A percentile compares a stretch with the other conserved stretches of the same genome.
phyloP scores from a whole-genome alignment of 345 rosid species.

The Erysimum cheiranthoides region DNA sequence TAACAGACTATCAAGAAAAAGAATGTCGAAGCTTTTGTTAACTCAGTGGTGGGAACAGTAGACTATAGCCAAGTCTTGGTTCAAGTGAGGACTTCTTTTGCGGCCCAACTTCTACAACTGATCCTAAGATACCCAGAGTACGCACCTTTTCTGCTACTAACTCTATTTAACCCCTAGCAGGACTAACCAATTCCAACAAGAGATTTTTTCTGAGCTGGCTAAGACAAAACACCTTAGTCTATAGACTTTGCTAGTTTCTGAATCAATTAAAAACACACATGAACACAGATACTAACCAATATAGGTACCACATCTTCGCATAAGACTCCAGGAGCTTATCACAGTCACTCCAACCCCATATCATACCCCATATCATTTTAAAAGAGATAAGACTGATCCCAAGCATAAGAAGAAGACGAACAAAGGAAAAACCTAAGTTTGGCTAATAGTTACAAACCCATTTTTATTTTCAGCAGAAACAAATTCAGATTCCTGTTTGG shows the following conservation, averaged over 20 bases:
- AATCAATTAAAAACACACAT: not conserved
- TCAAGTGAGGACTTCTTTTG: slow-evolving; percentile 9
- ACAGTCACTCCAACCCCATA: slow-evolving; percentile 16
- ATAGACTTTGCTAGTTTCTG: not conserved
- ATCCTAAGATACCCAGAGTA: not conserved
- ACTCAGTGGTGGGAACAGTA: not conserved
- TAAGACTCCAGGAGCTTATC: not conserved
- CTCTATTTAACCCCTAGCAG: not conserved
- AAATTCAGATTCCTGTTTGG: slow-evolving; percentile 7
- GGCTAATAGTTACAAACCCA: not conserved
- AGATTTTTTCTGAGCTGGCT: not conserved
- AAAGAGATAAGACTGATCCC: not conserved
- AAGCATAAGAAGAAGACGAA: not conserved
- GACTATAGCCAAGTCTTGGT: not conserved
- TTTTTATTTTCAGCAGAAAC: not conserved
- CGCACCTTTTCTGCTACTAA: not conserved
- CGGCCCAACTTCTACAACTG: not conserved
- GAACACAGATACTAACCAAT: slow-evolving; percentile 1
- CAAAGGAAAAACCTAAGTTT: not conserved
- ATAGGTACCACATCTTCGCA: not conserved
- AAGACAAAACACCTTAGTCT: not conserved
- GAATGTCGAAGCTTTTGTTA: not conserved
- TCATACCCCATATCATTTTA: not conserved
- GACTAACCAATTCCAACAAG: not conserved
- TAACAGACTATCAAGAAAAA: slow-evolving; percentile 10